These are phyloP conservation scores for Apiospora koreana DNA, from an alignment of 2,329 filamentous ascomycete species.

Conservation along the genomic window DNA sequence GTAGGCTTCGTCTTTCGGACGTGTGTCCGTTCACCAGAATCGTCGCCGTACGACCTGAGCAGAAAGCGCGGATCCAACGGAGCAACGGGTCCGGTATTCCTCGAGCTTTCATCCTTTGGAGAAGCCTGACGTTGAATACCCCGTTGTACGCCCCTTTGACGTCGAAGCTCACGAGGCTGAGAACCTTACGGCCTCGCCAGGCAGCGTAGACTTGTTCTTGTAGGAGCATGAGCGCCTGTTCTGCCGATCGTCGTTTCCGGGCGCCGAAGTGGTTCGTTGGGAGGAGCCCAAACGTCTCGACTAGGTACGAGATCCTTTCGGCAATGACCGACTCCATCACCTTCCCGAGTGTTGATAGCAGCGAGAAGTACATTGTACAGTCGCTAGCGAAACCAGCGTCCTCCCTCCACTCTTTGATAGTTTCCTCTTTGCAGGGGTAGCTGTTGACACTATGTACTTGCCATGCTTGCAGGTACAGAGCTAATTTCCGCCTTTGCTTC, in stretches of 20 bases:
- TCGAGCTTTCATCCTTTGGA: conserved; percentile 22
- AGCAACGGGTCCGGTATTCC: conserved; percentile 22
- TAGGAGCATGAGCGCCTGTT: conserved; percentile 32
- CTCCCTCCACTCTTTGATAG: background rate
- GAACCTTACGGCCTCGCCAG: conserved; percentile 22
- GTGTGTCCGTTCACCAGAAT: conserved; percentile 24
- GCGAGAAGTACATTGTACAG: too few species aligned
- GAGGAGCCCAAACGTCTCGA: background rate
- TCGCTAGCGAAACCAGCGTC: too few species aligned
- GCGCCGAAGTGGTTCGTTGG: conserved; percentile 1
- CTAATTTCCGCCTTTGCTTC: too few species aligned
- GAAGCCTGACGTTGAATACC: conserved; percentile 34
- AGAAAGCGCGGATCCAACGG: conserved; percentile 27
- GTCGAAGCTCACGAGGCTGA: conserved; percentile 39
- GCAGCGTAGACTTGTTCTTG: conserved; percentile 30
- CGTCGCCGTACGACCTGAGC: conserved; percentile 22
- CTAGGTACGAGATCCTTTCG: background rate
- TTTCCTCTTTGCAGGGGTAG: background rate
- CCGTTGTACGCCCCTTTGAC: conserved; percentile 43
- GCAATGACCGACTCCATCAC: background rate
- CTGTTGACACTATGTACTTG: background rate
- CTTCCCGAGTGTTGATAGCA: too few species aligned
- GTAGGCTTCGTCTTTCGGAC: conserved; percentile 18
- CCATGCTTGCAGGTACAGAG: background rate
- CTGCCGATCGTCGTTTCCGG: background rate